Evolutionary conservation across 1,284 basidiomycete genomes (phyloP).

Genomic region (Exsudoporus floridanus): DNA sequence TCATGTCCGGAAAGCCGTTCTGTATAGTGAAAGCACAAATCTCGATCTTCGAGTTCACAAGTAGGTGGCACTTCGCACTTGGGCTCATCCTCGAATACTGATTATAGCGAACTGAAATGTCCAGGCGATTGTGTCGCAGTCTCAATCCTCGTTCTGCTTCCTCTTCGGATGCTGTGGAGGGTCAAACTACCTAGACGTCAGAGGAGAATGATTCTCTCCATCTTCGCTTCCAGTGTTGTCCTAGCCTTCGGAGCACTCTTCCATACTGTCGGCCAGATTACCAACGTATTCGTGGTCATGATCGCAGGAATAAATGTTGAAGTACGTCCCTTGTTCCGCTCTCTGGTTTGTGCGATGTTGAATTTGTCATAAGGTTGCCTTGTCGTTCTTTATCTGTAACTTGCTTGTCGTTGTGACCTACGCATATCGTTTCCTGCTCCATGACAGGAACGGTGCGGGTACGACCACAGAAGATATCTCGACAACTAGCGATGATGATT

Average conservation of each 20-base stretch:
- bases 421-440: conserved; percentile 17
- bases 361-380: conserved; percentile 8
- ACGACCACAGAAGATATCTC: neutral
- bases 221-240: conserved; percentile 27
- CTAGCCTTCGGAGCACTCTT: conserved; percentile 20
- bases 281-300: conserved; percentile 1
- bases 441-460: neutral
- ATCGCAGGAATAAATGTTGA: conserved; percentile 19
- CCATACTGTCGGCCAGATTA: conserved; percentile 19
- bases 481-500: conserved; percentile 10
- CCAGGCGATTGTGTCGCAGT: conserved; percentile 22
- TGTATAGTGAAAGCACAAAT: neutral
- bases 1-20: neutral
- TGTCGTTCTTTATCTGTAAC: conserved; percentile 29
- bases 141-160: conserved; percentile 19
- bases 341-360: neutral
- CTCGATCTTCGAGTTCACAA: conserved; percentile 12
- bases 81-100: neutral
- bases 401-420: conserved; percentile 29
- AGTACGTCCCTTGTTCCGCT: conserved; percentile 5
- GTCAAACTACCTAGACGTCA: conserved; percentile 23
- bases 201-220: conserved; percentile 26
- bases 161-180: conserved; percentile 26
- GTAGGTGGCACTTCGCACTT: conserved; percentile 2
- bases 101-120: neutral